Evolutionary conservation across 495 filamentous ascomycete species (phyloP).

Genomic region (Penicillium nucicola): DNA sequence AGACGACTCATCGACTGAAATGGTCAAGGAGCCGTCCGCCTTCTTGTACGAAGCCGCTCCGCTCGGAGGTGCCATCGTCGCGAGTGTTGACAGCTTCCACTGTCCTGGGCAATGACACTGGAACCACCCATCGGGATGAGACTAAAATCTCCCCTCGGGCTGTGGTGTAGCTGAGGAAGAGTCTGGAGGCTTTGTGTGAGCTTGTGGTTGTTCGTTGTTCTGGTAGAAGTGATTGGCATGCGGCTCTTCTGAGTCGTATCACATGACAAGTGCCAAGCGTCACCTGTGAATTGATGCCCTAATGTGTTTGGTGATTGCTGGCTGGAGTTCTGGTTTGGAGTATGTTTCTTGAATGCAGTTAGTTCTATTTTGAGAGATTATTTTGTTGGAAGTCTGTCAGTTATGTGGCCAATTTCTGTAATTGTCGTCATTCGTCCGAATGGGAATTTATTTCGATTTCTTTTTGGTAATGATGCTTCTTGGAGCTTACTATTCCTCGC

Average conservation of each 20-base stretch:
- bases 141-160: slow-evolving; percentile 17
- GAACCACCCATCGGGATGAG: slow-evolving; percentile 45
- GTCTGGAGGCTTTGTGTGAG: slow-evolving; percentile 22
- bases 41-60: slow-evolving; percentile 88
- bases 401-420: too few species aligned
- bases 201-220: slow-evolving; percentile 4
- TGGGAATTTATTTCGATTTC: too few species aligned
- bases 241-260: slow-evolving; percentile 13
- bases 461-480: too few species aligned
- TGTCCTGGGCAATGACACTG: slow-evolving; percentile 35
- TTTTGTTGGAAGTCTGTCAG: too few species aligned
- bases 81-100: slow-evolving; percentile 42
- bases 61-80: slow-evolving; percentile 56
- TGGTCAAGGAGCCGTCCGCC: slow-evolving; percentile 80
- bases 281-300: slow-evolving; percentile 3
- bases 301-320: neutral
- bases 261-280: slow-evolving; percentile 16
- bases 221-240: slow-evolving; percentile 13
- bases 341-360: too few species aligned
- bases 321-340: too few species aligned
- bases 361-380: too few species aligned
- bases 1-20: slow-evolving; percentile 64
- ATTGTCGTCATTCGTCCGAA: too few species aligned
- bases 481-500: too few species aligned
- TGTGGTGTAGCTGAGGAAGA: slow-evolving; percentile 19